phyloP scores from a whole-genome alignment of 495 filamentous ascomycete genomes.

The Penicillium manginii region DNA sequence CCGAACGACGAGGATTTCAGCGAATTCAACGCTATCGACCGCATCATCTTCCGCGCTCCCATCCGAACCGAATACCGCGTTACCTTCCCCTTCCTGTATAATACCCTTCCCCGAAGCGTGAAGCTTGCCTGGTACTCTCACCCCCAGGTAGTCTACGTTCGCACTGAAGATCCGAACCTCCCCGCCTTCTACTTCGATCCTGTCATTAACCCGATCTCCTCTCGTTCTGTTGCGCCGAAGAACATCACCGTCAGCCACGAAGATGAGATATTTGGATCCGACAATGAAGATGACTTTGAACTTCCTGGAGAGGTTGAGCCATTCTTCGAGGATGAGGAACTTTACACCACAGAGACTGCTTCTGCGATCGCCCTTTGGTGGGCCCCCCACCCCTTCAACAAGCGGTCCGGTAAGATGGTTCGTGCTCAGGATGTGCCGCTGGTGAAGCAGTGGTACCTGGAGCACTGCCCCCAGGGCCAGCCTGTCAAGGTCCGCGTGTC shows the following conservation, averaged over 20 bases:
- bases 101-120: constrained; percentile 92
- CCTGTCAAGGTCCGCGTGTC: constrained; percentile 99
- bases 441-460: constrained; percentile 98
- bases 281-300: constrained; percentile 88
- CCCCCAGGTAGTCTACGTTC: constrained; percentile 89
- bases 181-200: constrained; percentile 98
- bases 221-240: constrained; percentile 90
- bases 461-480: constrained; percentile 90
- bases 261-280: constrained; percentile 89
- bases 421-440: constrained; percentile 95
- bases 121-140: constrained; percentile 92
- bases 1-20: constrained; percentile 99
- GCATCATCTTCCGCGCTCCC: constrained; percentile 96
- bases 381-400: constrained; percentile 96
- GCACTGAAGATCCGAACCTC: constrained; percentile 83
- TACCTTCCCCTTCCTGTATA: constrained; percentile 93
- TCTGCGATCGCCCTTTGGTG: constrained; percentile 96
- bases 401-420: constrained; percentile 96
- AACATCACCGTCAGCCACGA: constrained; percentile 92
- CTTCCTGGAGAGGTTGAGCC: constrained; percentile 81
- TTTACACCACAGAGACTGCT: constrained; percentile 88
- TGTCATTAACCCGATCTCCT: constrained; percentile 96
- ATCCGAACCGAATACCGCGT: constrained; percentile 97
- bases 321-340: constrained; percentile 86
- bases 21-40: constrained; percentile 99